phyloP scores from a whole-genome alignment of 2,329 filamentous ascomycete species.

The Plectosphaerella plurivora region DNA sequence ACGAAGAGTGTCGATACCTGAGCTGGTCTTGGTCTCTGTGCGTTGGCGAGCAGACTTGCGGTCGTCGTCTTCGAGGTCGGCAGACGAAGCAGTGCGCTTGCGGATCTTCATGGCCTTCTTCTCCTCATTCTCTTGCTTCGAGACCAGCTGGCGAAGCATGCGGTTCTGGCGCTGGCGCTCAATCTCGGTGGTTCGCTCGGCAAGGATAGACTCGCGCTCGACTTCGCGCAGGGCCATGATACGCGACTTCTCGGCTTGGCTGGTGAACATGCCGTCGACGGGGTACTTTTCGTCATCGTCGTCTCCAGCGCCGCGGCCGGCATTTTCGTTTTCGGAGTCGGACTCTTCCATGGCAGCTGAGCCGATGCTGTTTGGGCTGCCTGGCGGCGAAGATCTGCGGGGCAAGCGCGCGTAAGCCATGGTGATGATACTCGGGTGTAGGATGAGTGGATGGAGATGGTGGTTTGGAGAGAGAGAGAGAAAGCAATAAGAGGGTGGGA shows the following conservation, averaged over 20 bases:
- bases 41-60: conserved; percentile 71
- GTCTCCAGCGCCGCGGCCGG: conserved; percentile 34
- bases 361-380: conserved; percentile 69
- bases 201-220: conserved; percentile 84
- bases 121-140: conserved; percentile 59
- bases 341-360: conserved; percentile 91
- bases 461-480: not conserved
- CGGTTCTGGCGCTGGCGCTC: conserved; percentile 79
- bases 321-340: conserved; percentile 56
- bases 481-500: not conserved
- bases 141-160: conserved; percentile 73
- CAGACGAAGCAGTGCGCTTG: conserved; percentile 74
- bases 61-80: conserved; percentile 72
- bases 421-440: not conserved
- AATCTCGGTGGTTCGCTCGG: conserved; percentile 78
- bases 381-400: conserved; percentile 62
- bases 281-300: conserved; percentile 69
- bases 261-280: conserved; percentile 80
- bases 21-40: conserved; percentile 57
- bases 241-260: conserved; percentile 66
- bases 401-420: not conserved
- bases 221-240: conserved; percentile 88
- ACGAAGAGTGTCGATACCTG: conserved; percentile 66
- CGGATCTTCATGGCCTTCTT: conserved; percentile 55
- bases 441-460: not conserved